A percentile compares a stretch with the other conserved stretches of the same genome.
phyloP scores from a whole-genome alignment of 2,329 filamentous ascomycete genomes.

The Pyrenochaeta sp. region DNA sequence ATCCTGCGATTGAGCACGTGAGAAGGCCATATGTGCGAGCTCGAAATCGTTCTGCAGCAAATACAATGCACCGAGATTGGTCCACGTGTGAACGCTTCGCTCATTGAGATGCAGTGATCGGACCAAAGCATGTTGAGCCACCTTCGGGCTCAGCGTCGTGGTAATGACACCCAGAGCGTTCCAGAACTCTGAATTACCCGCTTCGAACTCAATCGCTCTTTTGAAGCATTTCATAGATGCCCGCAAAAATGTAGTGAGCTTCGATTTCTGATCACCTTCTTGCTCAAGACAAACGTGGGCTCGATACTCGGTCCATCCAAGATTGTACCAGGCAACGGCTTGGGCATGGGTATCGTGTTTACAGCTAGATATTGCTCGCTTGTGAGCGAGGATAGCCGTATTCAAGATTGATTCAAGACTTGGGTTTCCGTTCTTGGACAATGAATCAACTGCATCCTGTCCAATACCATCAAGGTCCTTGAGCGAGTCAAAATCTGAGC shows the following conservation, averaged over 20 bases:
- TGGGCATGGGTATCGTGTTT: constrained; percentile 82
- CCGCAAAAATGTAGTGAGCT: constrained; percentile 74
- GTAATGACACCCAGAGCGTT: constrained; percentile 93
- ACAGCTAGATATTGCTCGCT: constrained; percentile 79
- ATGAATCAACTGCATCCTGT: constrained; percentile 41
- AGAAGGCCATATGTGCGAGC: constrained; percentile 90
- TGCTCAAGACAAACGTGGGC: constrained; percentile 73
- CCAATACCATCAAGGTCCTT: constrained; percentile 73
- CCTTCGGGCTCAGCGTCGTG: constrained; percentile 81
- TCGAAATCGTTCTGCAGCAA: constrained; percentile 82
- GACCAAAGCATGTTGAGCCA: constrained; percentile 92
- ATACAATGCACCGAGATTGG: constrained; percentile 87
- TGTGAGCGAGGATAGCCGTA: constrained; percentile 82
- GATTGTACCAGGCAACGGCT: constrained; percentile 95
- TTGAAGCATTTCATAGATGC: constrained; percentile 92
- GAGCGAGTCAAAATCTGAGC: constrained; percentile 65
- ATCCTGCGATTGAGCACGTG: constrained; percentile 89
- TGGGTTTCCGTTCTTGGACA: constrained; percentile 23
- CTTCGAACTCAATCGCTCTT: constrained; percentile 91
- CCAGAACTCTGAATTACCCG: constrained; percentile 95
- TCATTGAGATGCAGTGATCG: constrained; percentile 94
- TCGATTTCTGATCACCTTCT: constrained; percentile 26
- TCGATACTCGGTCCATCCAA: constrained; percentile 91
- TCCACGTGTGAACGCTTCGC: constrained; percentile 82
- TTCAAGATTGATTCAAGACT: constrained; percentile 67